phyloP scores from a whole-genome alignment of 441 rosid genomes.

The Eruca vesicaria region DNA sequence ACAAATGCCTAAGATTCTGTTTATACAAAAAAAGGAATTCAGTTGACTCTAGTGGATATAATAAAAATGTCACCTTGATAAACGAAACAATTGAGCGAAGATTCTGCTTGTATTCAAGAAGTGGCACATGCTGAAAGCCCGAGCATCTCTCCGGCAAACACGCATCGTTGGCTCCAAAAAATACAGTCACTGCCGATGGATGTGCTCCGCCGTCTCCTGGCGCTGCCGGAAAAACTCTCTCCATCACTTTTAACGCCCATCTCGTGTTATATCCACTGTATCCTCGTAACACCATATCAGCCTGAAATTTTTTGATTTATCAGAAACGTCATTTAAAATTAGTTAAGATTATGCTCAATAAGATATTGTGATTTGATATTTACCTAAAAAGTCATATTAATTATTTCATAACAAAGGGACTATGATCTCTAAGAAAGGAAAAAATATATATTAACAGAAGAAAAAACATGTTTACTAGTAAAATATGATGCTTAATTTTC shows the following conservation, averaged over 20 bases:
- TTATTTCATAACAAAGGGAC: not conserved
- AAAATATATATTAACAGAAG: no score
- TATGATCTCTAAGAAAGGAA: not conserved
- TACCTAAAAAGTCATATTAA: not conserved
- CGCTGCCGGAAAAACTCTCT: conserved; percentile 42
- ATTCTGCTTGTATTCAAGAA: conserved; percentile 52
- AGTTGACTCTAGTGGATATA: not conserved
- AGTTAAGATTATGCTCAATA: not conserved
- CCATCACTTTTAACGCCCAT: conserved; percentile 55
- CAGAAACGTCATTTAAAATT: not conserved
- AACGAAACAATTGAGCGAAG: conserved; percentile 48
- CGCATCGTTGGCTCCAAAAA: conserved; percentile 70
- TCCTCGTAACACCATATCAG: conserved; percentile 50
- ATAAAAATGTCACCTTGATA: conserved; percentile 46
- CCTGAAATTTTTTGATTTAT: conserved; percentile 9
- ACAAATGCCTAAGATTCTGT: not conserved
- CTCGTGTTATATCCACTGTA: conserved; percentile 67
- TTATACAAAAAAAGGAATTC: not conserved
- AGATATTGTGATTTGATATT: not conserved
- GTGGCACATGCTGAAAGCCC: conserved; percentile 65
- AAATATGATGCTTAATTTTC: not conserved
- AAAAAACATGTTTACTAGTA: not conserved
- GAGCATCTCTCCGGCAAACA: conserved; percentile 55
- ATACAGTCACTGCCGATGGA: conserved; percentile 47
- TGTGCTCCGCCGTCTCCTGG: conserved; percentile 24